Evolutionary conservation across 1,284 basidiomycete species (phyloP), one percentile per base, ranked within the genome.

Genomic region (Laetiporus sulphureus): DNA sequence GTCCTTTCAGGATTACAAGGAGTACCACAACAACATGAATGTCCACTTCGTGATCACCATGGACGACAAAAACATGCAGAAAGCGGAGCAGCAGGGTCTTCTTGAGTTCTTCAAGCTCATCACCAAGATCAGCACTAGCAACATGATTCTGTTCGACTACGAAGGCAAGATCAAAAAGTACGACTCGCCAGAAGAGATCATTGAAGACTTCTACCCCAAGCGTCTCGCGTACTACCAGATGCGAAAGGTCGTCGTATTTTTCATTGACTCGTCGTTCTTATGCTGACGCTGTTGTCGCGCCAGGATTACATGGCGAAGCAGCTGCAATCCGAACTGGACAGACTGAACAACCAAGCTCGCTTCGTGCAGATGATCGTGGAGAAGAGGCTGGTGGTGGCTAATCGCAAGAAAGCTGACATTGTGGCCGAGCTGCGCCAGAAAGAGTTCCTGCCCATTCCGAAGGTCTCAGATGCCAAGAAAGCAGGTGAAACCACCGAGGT

Each of bases 81-180:
- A 90, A 59, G 91, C 93, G 2, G 90, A 93, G 56, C 76, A 78
- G 42, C 91, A 97, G 59, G 95, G 95, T 2, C 65, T 96, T 31
- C 65, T 86, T 25, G 93, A 95, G 61, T 90, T 81, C 60, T 98
- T 99, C 81, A 97, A 95, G 67, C 67, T 97, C 40, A 79, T 82
- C 3, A 68, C 73, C 32, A 89, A 91, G 58, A 67, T 98, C 60
- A 86, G 75, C 59, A 97, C 92, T 7, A 77, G 77, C 60, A 99
- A 99, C 69, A 98, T 99, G 96, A 97, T 99, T 7, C 92, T 91
- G 63, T 99, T 99, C 64, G 94, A 98, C 63, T 79, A 91, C 50
- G 85, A 95, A 22, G 87, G 91, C 56, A 97, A 96, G 71, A 97
- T 99, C 68, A 92, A 86, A 68, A 96, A 86, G 67, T 99, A 98